These are phyloP conservation scores for Medicago arabica DNA, from an alignment of 306 rosid genomes.

Conservation along the genomic window DNA sequence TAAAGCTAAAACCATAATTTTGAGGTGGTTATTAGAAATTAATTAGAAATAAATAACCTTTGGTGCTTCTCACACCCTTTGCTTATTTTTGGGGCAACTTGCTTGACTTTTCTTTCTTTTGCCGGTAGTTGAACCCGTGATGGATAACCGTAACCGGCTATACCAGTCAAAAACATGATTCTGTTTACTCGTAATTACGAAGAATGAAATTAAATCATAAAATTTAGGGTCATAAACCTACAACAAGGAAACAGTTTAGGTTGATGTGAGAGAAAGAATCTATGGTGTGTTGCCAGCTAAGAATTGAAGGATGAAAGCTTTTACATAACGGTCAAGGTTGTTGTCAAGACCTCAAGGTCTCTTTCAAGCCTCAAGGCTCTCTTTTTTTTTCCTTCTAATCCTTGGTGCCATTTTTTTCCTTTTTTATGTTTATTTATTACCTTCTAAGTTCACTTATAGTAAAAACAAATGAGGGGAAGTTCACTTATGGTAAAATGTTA, in stretches of 20 bases:
- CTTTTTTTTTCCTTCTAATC: background rate
- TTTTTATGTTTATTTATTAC: background rate
- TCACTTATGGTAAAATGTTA: background rate
- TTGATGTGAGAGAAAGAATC: slow-evolving; percentile 46
- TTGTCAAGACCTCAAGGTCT: slow-evolving; percentile 38
- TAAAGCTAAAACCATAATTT: slow-evolving; percentile 34
- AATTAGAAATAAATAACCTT: slow-evolving; percentile 3
- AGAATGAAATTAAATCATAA: slow-evolving; percentile 2
- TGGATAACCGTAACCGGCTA: slow-evolving; percentile 41
- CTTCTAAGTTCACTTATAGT: background rate
- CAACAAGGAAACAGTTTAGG: slow-evolving; percentile 28
- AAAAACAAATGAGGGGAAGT: background rate
- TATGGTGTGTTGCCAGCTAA: slow-evolving; percentile 74
- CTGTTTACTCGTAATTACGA: background rate
- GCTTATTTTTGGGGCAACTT: slow-evolving; percentile 28
- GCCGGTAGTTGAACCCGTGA: slow-evolving; percentile 73
- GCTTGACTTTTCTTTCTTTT: slow-evolving; percentile 25
- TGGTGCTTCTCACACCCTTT: background rate
- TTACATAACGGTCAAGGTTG: slow-evolving; percentile 62
- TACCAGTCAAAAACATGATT: slow-evolving; percentile 35
- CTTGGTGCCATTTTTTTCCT: background rate
- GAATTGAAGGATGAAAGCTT: slow-evolving; percentile 62
- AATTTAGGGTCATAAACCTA: slow-evolving; percentile 43
- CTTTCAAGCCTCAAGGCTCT: slow-evolving; percentile 7
- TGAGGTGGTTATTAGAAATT: background rate